These are phyloP conservation scores for Abrus precatorius DNA, from an alignment of 306 rosid species.

Conservation along the genomic window DNA sequence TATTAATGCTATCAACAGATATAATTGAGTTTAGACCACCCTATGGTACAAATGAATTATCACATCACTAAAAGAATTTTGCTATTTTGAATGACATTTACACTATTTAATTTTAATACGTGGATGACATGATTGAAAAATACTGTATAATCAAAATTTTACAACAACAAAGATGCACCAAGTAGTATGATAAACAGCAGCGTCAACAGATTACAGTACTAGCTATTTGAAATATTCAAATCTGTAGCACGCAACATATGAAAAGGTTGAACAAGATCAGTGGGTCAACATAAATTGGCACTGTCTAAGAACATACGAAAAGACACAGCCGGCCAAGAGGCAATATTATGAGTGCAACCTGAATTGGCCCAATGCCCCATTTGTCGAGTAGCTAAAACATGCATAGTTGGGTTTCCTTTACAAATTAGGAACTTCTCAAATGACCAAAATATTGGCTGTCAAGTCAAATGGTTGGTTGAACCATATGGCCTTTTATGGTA, in stretches of 20 bases:
- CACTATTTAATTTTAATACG: too few relatives aligned
- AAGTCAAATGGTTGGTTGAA: conserved; percentile 42
- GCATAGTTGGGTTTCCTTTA: background rate
- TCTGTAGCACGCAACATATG: background rate
- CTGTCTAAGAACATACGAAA: background rate
- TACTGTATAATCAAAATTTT: background rate
- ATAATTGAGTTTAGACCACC: too few relatives aligned
- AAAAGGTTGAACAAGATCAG: conserved; percentile 21
- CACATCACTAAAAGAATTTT: too few relatives aligned
- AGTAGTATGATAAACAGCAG: too few relatives aligned
- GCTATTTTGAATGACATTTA: background rate
- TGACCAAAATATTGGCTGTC: background rate
- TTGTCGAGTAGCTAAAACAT: background rate
- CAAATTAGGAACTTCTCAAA: background rate
- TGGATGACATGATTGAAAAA: background rate
- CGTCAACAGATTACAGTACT: too few relatives aligned
- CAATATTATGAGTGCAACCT: too few relatives aligned
- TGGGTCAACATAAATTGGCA: conserved; percentile 12
- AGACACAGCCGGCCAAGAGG: conserved; percentile 9
- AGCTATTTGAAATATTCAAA: too few relatives aligned
- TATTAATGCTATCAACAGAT: too few relatives aligned
- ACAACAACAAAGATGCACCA: background rate
- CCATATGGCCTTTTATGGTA: conserved; percentile 14
- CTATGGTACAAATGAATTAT: too few relatives aligned
- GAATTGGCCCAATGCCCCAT: too few relatives aligned